These are phyloP conservation scores for Bifiguratus adelaidae DNA, from an alignment of 192 early-diverging fungal genomes.

Conservation along the genomic window DNA sequence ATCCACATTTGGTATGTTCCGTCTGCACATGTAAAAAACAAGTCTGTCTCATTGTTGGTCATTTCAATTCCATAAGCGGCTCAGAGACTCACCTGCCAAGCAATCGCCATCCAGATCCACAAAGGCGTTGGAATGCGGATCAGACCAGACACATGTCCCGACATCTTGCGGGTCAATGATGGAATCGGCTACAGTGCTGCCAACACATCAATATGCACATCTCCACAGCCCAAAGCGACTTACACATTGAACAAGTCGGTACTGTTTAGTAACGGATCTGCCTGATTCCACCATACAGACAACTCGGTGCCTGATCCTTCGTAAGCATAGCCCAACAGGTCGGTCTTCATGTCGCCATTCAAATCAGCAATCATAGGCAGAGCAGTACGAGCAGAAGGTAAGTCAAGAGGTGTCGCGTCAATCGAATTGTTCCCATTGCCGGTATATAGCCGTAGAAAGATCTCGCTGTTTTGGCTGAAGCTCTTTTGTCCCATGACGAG, in stretches of 20 bases:
- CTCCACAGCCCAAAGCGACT: not conserved
- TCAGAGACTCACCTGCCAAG: constrained; percentile 48
- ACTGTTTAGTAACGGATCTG: constrained; percentile 8
- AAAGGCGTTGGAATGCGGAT: constrained; percentile 89
- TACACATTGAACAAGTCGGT: constrained; percentile 13
- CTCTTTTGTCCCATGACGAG: constrained; percentile 58
- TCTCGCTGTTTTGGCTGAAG: constrained; percentile 19
- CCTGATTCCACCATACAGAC: constrained; percentile 32
- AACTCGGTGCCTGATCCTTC: constrained; percentile 16
- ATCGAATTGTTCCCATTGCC: constrained; percentile 59
- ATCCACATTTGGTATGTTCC: constrained; percentile 64
- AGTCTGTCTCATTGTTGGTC: constrained; percentile 30
- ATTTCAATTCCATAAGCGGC: no score
- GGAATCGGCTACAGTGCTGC: not conserved
- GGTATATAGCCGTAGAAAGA: constrained; percentile 59
- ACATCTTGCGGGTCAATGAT: constrained; percentile 4
- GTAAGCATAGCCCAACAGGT: constrained; percentile 40
- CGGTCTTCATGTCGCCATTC: constrained; percentile 46
- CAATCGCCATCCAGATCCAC: constrained; percentile 92
- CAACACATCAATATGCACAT: not conserved
- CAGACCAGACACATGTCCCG: constrained; percentile 47
- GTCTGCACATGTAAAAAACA: constrained; percentile 65
- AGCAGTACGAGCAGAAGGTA: constrained; percentile 27
- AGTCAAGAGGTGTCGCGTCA: constrained; percentile 15
- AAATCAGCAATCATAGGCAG: constrained; percentile 56